Base-by-base conservation (phyloP, 1,284 basidiomycete species). In the Sanghuangporus weigelae region DNA sequence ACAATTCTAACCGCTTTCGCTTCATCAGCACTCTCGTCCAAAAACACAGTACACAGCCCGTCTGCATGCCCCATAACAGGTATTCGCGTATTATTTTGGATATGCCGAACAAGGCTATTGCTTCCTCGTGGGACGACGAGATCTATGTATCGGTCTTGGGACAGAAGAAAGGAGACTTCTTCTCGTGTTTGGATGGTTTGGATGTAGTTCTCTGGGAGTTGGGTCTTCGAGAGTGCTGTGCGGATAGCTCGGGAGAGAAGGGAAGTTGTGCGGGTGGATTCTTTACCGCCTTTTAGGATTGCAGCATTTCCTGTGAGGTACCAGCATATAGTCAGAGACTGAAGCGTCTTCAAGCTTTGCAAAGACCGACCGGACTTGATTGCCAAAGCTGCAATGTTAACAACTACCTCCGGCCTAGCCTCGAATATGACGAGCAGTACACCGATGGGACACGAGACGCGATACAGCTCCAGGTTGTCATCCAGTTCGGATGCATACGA, bases 41-140 rank as follows among this genome's bases (percentile, higher is more conserved):
- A 77, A 74, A 90, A 98, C 1, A 96, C 87, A 5, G 88, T 84
- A 74, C 96, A 99, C 8, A 98, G 78, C 0, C 96, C 96, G 74
- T 99, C 96, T 3, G 97, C 96, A 72, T 99, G 97, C 0, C 97
- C 97, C 95, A 99, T 98, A 53, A 99, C 97, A 1, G 97, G 90
- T 67, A 99, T 98, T 62, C 91, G 83, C 0, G 96, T 97, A 67
- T 82, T 86, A 66, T 93, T 89, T 74, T 98, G 93, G 63, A 99
- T 98, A 72, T 79, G 90, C 66, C 80, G 82, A 11, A 99, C 97
- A 23, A 99, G 85, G 69, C 84, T 86, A 71, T 96, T 97, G 71
- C 95, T 95, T 14, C 97, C 97, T 60, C 97, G 81, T 0, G 97
- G 97, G 74, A 99, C 98, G 62, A 99, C 96, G 11, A 99, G 81